phyloP scores from a whole-genome alignment of 176 grass and related monocot genomes.

The Avena insularis region DNA sequence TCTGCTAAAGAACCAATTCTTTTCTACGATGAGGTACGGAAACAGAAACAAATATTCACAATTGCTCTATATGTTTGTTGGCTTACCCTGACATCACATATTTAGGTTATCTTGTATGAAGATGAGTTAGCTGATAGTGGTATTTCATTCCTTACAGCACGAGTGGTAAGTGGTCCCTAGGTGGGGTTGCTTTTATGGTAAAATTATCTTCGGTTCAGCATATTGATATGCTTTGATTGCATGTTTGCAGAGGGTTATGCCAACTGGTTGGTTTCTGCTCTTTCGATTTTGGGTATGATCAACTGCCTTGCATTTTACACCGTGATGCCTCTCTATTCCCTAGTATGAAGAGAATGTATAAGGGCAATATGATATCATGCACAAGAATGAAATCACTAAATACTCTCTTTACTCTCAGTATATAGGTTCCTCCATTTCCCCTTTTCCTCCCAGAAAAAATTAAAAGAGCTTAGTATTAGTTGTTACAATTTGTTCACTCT shows the following conservation, averaged over 20 bases:
- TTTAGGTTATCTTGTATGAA: slow-evolving; percentile 92
- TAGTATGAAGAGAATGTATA: slow-evolving; percentile 6
- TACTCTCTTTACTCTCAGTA: neutral
- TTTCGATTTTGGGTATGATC: slow-evolving; percentile 82
- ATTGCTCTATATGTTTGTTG: slow-evolving; percentile 41
- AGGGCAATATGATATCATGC: neutral
- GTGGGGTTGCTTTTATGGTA: neutral
- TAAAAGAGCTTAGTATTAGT: neutral
- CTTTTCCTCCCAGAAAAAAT: neutral
- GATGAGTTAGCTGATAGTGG: slow-evolving; percentile 96
- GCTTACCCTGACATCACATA: slow-evolving; percentile 29
- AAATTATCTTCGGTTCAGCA: neutral
- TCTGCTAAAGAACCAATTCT: slow-evolving; percentile 89
- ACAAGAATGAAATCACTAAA: neutral
- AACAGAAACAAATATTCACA: slow-evolving; percentile 4
- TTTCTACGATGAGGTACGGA: slow-evolving; percentile 84
- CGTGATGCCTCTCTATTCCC: neutral
- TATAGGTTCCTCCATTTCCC: neutral
- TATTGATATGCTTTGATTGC: slow-evolving; percentile 41
- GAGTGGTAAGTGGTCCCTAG: slow-evolving; percentile 64
- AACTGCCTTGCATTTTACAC: slow-evolving; percentile 15
- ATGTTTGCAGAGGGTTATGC: slow-evolving; percentile 90
- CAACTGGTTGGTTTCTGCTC: slow-evolving; percentile 92
- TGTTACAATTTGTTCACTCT: neutral
- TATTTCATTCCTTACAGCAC: slow-evolving; percentile 89